Base-by-base conservation (phyloP, 306 rosid species). In the Coriaria nepalensis region DNA sequence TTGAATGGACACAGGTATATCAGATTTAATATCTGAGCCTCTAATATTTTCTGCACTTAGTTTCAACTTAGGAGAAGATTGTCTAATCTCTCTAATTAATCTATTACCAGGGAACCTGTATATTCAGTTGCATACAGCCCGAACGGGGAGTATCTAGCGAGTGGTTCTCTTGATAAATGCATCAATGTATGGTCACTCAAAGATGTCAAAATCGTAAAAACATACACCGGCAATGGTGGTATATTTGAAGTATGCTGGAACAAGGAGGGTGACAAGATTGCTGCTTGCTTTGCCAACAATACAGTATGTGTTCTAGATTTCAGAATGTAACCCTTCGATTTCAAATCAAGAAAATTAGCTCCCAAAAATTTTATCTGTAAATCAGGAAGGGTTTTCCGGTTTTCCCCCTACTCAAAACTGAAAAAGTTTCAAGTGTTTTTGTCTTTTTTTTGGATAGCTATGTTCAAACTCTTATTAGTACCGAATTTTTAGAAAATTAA, bases 111-210 rank as follows among this genome's bases (percentile, higher is more conserved):
- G 75, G 74, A 68, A 5, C 75, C 93, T 57, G 97, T 90, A 45
- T 90, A 90, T 65, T 79, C 97, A 4, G 78, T 90, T 63, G 94
- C 97, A 56, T 90, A 81, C 69, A 90, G 95, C 61, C 97, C 95
- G 8, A 77, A 73, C 53, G 95, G 97, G 1, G 93, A 84, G 72
- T 90, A 79, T 72, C 57, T 90, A 66, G 94, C 90, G 5, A 90
- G 95, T 62, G 97, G 97, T 55, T 78, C 97, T 56, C 74, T 81
- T 59, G 97, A 90, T 63, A 84, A 65, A 71, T 77, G 78, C 49
- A 62, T 90, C 78, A 78, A 79, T 47, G 65, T 90, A 66, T 90
- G 97, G 95, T 84, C 95, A 33, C 63, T 90, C 54, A 90, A 90
- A 70, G 92, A 84, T 35, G 82, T 87, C 49, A 90, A 81, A 72